These are phyloP conservation scores for Ophiostoma triangulosporum DNA, from an alignment of 2,329 filamentous ascomycete genomes.

Conservation along the genomic window DNA sequence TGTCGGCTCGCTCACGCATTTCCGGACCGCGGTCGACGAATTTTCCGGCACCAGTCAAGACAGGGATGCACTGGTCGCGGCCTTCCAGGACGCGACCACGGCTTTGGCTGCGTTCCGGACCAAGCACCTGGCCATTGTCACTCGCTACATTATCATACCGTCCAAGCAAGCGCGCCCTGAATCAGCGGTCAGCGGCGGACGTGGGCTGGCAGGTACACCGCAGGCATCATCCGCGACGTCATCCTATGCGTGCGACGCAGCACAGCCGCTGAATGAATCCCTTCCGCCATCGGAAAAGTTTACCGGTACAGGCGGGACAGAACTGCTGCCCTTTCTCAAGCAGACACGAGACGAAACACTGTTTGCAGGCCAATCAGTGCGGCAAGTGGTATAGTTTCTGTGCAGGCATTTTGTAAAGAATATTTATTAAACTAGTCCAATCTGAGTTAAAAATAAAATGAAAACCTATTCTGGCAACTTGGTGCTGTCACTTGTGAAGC, in stretches of 20 bases:
- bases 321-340: constrained; percentile 77
- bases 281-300: constrained; percentile 24
- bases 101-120: constrained; percentile 60
- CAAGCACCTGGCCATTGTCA: constrained; percentile 91
- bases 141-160: constrained; percentile 85
- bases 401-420: too few relatives aligned
- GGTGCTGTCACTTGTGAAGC: too few relatives aligned
- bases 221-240: constrained; percentile 42
- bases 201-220: not conserved
- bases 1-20: not conserved
- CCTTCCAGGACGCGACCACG: constrained; percentile 59
- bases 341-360: constrained; percentile 75
- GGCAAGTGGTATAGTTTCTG: not conserved
- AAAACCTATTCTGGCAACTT: too few relatives aligned
- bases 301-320: constrained; percentile 77
- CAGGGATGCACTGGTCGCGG: constrained; percentile 20
- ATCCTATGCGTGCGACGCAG: not conserved
- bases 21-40: not conserved
- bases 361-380: not conserved
- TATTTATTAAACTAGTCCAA: too few relatives aligned
- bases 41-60: not conserved
- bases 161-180: constrained; percentile 33
- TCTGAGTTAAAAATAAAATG: too few relatives aligned
- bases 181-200: not conserved
- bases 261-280: not conserved